Base-by-base conservation (phyloP, 768 basidiomycete genomes). In the Pulveroboletus ravenelii region DNA sequence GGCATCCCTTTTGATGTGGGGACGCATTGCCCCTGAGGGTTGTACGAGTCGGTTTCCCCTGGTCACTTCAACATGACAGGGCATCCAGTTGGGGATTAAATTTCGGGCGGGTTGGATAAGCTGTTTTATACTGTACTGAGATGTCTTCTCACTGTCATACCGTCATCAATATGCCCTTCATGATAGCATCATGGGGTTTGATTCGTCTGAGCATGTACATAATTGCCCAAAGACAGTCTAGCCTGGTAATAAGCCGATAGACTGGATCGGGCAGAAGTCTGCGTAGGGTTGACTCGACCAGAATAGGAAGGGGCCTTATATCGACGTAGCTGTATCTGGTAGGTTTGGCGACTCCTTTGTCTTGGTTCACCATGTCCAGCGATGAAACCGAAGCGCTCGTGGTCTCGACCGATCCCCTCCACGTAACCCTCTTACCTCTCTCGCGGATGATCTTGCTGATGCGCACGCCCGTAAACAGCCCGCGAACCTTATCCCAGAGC, bases 401-500 rank as follows among this genome's bases (percentile, higher is more conserved):
- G 5, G 68, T 68, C 29, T 87, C 85, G 14, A 62, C 68, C 3
- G 81, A 86, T 67, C 82, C 82, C 20, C 70, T 77, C 23, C 84
- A 87, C 64, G 85, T 85, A 57, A 25, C 15, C 0, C 25, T 4
- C 12, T 7, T 8, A 4, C 15, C 5, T 14, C 17, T 35, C 23
- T 36, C 12, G 12, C 23, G n/a, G 15, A 45, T 10, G 10, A 7
- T 7, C n/a, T 5, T 14, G 7, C n/a, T 45, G n/a, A 45, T 36
- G 5, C 7, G 20, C 5, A 0, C 15, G 30, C 20, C 6, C 17
- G 3, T 39, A 30, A 9, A 44, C 73, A 94, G 84, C 91, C 92
- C 17, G 92, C 92, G n/a, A 93, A 91, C 67, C 76, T 93, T 54
- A 93, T 93, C 47, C 87, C 87, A 30, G 87, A 89, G 62, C 76